These are phyloP conservation scores for Myrica gale DNA, from an alignment of 306 rosid genomes.

Conservation along the genomic window DNA sequence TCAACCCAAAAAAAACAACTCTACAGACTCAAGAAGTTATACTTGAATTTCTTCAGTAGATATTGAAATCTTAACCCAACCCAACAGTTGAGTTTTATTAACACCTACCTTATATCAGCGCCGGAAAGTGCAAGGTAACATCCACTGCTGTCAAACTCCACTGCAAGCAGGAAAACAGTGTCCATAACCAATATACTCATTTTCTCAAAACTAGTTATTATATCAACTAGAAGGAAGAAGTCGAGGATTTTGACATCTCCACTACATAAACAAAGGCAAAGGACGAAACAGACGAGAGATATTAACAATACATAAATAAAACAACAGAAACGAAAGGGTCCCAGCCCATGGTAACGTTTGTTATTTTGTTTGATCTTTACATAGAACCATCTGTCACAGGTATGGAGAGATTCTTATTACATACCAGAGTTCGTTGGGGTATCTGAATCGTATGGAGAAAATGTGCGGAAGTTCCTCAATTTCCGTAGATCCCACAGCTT, in stretches of 20 bases:
- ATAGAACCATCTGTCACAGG: background rate
- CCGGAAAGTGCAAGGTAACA: conserved; percentile 91
- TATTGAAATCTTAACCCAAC: background rate
- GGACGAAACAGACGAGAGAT: background rate
- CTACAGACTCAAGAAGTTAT: background rate
- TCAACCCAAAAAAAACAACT: background rate
- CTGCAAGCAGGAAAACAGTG: conserved; percentile 46
- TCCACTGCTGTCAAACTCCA: conserved; percentile 96
- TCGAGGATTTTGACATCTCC: background rate
- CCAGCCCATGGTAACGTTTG: too few relatives aligned
- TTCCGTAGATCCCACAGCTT: conserved; percentile 97
- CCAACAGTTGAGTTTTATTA: background rate
- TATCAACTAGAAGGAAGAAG: background rate
- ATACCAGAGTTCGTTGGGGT: conserved; percentile 85
- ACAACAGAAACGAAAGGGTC: background rate
- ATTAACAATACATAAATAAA: background rate
- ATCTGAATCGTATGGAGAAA: conserved; percentile 77
- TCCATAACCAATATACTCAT: background rate
- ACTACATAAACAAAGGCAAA: background rate
- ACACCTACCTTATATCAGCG: conserved; percentile 80
- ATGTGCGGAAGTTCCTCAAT: conserved; percentile 80
- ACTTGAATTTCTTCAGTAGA: background rate
- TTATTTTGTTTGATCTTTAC: background rate
- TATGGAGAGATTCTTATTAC: conserved; percentile 4
- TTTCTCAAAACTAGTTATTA: background rate